Evolutionary conservation across 495 filamentous ascomycete species (phyloP).

Genomic region (Talaromyces stipitatus): DNA sequence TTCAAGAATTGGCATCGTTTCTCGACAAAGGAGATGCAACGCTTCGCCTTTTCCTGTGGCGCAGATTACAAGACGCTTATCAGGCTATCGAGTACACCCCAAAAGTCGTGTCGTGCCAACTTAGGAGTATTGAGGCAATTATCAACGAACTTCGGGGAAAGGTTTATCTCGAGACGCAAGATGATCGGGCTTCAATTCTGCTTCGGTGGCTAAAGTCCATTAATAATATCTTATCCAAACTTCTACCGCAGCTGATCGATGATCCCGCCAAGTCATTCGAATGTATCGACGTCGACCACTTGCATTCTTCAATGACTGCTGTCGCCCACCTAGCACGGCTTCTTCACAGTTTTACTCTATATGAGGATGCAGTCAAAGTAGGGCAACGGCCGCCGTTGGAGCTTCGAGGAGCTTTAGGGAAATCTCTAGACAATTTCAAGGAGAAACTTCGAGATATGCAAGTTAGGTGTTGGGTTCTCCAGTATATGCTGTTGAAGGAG

Average conservation of each 20-base stretch:
- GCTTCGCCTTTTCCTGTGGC: slow-evolving; percentile 79
- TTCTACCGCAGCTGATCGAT: slow-evolving; percentile 56
- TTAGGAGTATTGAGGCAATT: slow-evolving; percentile 77
- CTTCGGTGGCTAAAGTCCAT: slow-evolving; percentile 69
- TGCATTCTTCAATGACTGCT: slow-evolving; percentile 61
- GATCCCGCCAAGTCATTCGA: slow-evolving; percentile 64
- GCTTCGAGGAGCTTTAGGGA: slow-evolving; percentile 34
- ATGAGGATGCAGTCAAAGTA: slow-evolving; percentile 73
- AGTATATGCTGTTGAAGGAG: slow-evolving; percentile 67
- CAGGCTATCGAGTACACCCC: slow-evolving; percentile 71
- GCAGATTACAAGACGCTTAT: slow-evolving; percentile 79
- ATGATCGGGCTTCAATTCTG: slow-evolving; percentile 58
- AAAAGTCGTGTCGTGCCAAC: slow-evolving; percentile 77
- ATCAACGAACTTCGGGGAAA: slow-evolving; percentile 60
- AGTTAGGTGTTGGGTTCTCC: slow-evolving; percentile 76
- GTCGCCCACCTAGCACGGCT: slow-evolving; percentile 60
- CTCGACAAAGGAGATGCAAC: slow-evolving; percentile 72
- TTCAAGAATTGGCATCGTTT: slow-evolving; percentile 75
- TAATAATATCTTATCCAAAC: slow-evolving; percentile 63
- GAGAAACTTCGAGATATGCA: slow-evolving; percentile 82
- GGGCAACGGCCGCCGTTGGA: slow-evolving; percentile 48
- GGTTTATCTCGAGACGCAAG: slow-evolving; percentile 51
- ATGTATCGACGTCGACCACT: slow-evolving; percentile 70
- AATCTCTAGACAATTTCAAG: slow-evolving; percentile 47
- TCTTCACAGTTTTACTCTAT: slow-evolving; percentile 68